Percentiles rank a stretch among this genome's conserved stretches.
Evolutionary conservation across 2,329 filamentous ascomycete genomes (phyloP).

Genomic region (Thyridium curvatum): DNA sequence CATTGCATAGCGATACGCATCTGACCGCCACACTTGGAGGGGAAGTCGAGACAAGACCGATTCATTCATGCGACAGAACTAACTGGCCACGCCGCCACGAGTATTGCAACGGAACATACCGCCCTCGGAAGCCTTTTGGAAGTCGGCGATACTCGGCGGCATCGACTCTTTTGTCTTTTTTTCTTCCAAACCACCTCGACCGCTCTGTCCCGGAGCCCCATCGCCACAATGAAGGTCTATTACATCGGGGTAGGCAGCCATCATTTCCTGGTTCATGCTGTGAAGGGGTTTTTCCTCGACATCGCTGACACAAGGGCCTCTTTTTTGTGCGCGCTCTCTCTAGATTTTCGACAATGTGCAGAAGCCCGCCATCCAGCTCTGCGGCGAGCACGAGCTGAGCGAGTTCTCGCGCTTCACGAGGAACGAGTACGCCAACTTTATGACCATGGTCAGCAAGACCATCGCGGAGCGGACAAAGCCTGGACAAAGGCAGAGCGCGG

Average conservation of each 20-base stretch:
- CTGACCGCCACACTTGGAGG: too few relatives aligned
- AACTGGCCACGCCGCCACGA: too few relatives aligned
- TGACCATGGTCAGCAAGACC: constrained; percentile 80
- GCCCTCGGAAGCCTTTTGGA: too few relatives aligned
- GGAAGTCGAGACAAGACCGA: too few relatives aligned
- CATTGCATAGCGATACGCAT: too few relatives aligned
- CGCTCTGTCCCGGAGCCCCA: too few relatives aligned
- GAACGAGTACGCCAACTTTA: constrained; percentile 57
- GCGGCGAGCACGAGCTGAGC: constrained; percentile 69
- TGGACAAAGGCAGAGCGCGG: constrained; percentile 79
- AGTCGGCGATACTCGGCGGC: too few relatives aligned
- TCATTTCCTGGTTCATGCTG: constrained; percentile 2
- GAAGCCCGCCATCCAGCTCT: constrained; percentile 71
- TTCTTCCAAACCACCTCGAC: too few relatives aligned
- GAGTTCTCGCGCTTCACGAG: constrained; percentile 77
- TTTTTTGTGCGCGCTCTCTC: constrained; percentile 7
- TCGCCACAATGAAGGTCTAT: constrained; percentile 70
- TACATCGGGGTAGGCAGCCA: constrained; percentile 72
- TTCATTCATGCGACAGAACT: too few relatives aligned
- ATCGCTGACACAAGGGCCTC: constrained; percentile 12
- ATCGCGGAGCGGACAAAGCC: constrained; percentile 76
- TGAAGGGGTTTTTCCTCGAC: constrained; percentile 6
- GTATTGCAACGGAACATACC: too few relatives aligned
- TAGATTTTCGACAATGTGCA: constrained; percentile 77
- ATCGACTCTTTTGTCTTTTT: too few relatives aligned